Conservation (phyloP, 176 grass and related monocot species). For the Aegilops sharonensis region DNA sequence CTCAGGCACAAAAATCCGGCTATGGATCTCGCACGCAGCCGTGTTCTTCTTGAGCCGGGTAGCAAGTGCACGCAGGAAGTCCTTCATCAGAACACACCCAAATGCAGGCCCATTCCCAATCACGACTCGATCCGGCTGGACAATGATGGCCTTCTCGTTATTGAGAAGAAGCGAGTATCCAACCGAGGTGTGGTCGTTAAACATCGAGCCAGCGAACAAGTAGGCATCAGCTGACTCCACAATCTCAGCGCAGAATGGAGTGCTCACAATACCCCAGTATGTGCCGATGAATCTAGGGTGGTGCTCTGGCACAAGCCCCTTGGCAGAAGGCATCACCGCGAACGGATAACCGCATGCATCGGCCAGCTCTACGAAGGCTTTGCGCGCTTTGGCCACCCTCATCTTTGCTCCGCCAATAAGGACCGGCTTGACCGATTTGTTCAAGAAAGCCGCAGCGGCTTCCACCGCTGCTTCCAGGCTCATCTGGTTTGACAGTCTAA, state of each 20-base stretch:
- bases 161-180: conserved; percentile 53
- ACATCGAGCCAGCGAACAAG: conserved; percentile 56
- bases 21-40: conserved; percentile 42
- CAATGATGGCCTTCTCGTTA: conserved; percentile 56
- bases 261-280: conserved; percentile 62
- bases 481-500: conserved; percentile 44
- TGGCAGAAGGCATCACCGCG: conserved; percentile 53
- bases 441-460: conserved; percentile 40
- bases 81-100: conserved; percentile 61
- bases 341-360: conserved; percentile 43
- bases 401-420: conserved; percentile 54
- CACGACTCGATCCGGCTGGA: conserved; percentile 48
- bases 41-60: conserved; percentile 44
- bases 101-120: conserved; percentile 56
- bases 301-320: conserved; percentile 55
- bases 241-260: conserved; percentile 52
- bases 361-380: conserved; percentile 46
- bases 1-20: conserved; percentile 43
- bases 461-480: conserved; percentile 51
- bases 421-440: conserved; percentile 56
- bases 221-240: conserved; percentile 61
- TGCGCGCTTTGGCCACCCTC: conserved; percentile 51
- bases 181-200: conserved; percentile 65
- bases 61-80: conserved; percentile 47
- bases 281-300: conserved; percentile 51